Evolutionary conservation across 2,329 filamentous ascomycete species (phyloP), one percentile per base, ranked within the genome.

Genomic region (Emmonsiellopsis sp.): DNA sequence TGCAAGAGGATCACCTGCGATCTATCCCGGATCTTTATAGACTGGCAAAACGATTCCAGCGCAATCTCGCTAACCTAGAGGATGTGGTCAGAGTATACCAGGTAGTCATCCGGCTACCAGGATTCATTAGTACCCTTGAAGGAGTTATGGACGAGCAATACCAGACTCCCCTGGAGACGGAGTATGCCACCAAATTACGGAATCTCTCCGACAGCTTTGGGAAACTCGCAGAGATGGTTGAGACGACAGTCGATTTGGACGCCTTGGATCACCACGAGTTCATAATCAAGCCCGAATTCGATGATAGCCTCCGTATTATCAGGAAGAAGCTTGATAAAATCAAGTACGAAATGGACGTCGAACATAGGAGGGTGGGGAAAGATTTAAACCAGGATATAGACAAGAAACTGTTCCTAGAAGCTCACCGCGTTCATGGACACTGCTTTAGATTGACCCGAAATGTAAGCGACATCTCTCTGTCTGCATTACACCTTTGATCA

Each of bases 211-310:
- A 89, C 63, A 88, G 84, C 63, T 78, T 98, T 49, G 84, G 81
- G 31, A 95, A 90, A 66, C 77, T 98, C 9, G 88, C 92, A 64
- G 93, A 98, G 67, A 96, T 98, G 89, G 93, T 98, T 0, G 93
- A 98, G 74, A 95, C 93, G 1, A 98, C 94, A 0, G 91, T 98
- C 11, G 93, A 98, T 64, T 81, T 98, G 0, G 88, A 95, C 54
- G 93, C 93, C 2, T 81, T 98, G 9, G 92, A 98, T 63, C 90
- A 93, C 60, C 93, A 98, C 65, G 93, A 98, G 67, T 98, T 94
- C 72, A 92, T 96, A 63, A 98, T 98, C 79, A 98, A 97, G 71
- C 88, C 94, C 0, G 93, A 98, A 65, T 98, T 96, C 59, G 93
- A 98, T 63, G 90, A 96, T 55, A 81, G 84, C 52, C 76, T 98